Evolutionary conservation across 73 alveolate species (phyloP), one percentile per base, ranked within the genome.

Genomic region (Blepharisma stoltei): DNA sequence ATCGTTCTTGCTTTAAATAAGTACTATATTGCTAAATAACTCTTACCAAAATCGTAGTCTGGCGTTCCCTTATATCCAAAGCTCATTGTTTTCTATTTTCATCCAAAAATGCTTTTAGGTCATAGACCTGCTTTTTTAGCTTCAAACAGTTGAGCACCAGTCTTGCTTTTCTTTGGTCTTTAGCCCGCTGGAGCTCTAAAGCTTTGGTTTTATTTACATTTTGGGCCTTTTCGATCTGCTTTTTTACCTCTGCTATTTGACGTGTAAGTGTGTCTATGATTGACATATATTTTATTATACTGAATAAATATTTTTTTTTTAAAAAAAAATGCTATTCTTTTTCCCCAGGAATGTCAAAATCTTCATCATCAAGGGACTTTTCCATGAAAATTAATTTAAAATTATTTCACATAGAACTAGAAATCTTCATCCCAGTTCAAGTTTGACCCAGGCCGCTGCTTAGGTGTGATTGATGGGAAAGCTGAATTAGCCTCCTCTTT

Each of bases 111-210:
- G 49, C 45, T 60, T 60, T n/a, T 9, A n/a, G 11, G 73, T 60
- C 73, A 14, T 60, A 38, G 6, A 60, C 49, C 73, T 60, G 73
- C 46, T 60, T 60, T 60, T 60, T 60, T n/a, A 60, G 73, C 45
- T 60, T 60, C 46, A 60, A 38, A 9, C 46, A 14, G 14, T n/a
- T 18, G 14, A 60, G 73, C 2, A 60, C 73, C 23, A 60, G 4
- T 20, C 73, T n/a, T 1, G 73, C 73, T 60, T 60, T 60, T n/a
- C 73, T n/a, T 60, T 60, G 73, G 73, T 60, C 73, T 8, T n/a
- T 18, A 8, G 14, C 23, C 14, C 73, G 73, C 5, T 38, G 73
- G 73, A 60, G 14, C 23, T 60, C 73, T 60, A 60, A 25, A 25
- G 23, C 14, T 60, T 60, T 60, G 2, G 73, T 14, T 25, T 60